Base-by-base conservation (phyloP, 148 eudicot species). In the Camellia japonica region DNA sequence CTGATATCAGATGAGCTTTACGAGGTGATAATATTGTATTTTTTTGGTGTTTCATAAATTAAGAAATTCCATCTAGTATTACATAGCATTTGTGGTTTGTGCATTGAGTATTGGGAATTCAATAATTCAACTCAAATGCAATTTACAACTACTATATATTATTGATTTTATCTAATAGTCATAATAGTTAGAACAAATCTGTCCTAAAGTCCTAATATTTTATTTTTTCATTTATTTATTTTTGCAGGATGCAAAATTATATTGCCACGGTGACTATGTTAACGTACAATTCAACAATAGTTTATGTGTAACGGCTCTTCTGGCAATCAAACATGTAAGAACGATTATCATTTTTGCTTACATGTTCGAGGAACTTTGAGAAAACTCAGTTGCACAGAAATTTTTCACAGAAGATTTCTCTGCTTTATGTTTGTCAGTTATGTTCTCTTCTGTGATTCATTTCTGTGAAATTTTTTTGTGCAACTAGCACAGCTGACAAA, bases 1-100 rank as follows among this genome's bases (percentile, higher is more conserved):
- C 68, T 85, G 19, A 44, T 85, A 8, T 80, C 87, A 1, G 87
- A 85, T 43, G 83, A 80, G 52, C 54, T 76, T 8, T 85, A 85
- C n/a, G 23, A 82, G 87, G 87, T 85, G 69, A 52, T 9, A 6
- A 42, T 62, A 62, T 77, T 65, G 16, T 19, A 23, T 19, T 1
- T 19, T 14, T 49, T 63, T 51, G 2, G 59, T 4, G 46, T n/a
- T 56, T 13, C 13, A 64, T 43, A 58, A 47, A 43, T 58, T 56
- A 8, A 9, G 13, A 3, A 10, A 56, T 14, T 14, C 60, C 3
- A 56, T 56, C 16, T 56, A 62, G 65, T n/a, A 6, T n/a, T 23
- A 62, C 23, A 19, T 62, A 6, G 23, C 23, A 4, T 62, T 62
- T 18, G 6, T 18, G 60, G 60, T 56, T 56, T 2, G 12, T 56